Percentiles rank a stretch among this genome's conserved stretches.
phyloP scores from a whole-genome alignment of 2,329 filamentous ascomycete genomes.

The Exophiala aquamarina region DNA sequence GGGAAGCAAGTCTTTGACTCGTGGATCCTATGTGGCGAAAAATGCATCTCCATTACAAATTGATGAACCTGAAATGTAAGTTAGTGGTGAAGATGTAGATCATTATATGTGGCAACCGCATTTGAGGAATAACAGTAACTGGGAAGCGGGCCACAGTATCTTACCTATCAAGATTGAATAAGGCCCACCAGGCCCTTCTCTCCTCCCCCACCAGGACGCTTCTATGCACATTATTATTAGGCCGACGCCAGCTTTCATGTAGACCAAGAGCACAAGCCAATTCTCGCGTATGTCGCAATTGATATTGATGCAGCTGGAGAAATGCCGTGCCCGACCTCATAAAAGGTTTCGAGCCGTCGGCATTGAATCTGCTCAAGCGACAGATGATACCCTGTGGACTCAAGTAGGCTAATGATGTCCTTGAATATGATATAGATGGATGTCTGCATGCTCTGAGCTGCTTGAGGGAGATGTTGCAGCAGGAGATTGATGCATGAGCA shows the following conservation, averaged over 20 bases:
- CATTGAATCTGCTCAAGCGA: slow-evolving; percentile 3
- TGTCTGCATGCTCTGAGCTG: slow-evolving; percentile 8
- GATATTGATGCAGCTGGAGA: slow-evolving; percentile 7
- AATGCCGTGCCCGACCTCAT: slow-evolving; percentile 14
- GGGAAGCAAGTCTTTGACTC: slow-evolving; percentile 6
- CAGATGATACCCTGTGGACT: slow-evolving; percentile 2
- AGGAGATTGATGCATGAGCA: slow-evolving; percentile 9
- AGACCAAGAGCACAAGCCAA: slow-evolving; percentile 6
- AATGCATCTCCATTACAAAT: slow-evolving; percentile 2
- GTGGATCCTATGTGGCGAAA: slow-evolving; percentile 7
- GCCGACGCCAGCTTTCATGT: neutral
- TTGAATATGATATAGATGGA: slow-evolving; percentile 6
- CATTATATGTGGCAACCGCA: no score
- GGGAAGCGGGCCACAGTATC: no score
- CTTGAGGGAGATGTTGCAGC: neutral
- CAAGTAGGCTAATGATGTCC: slow-evolving; percentile 5
- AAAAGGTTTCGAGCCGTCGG: slow-evolving; percentile 3
- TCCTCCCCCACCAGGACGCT: slow-evolving; percentile 2
- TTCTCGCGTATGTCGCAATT: neutral
- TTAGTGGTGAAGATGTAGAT: neutral
- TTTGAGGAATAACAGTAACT: no score
- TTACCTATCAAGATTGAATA: slow-evolving; percentile 9
- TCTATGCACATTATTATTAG: neutral
- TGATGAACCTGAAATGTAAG: slow-evolving; percentile 4
- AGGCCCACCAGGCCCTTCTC: slow-evolving; percentile 10